Evolutionary conservation across 441 rosid genomes (phyloP), one percentile per base, ranked within the genome.

Genomic region (Adansonia rubrostipa): DNA sequence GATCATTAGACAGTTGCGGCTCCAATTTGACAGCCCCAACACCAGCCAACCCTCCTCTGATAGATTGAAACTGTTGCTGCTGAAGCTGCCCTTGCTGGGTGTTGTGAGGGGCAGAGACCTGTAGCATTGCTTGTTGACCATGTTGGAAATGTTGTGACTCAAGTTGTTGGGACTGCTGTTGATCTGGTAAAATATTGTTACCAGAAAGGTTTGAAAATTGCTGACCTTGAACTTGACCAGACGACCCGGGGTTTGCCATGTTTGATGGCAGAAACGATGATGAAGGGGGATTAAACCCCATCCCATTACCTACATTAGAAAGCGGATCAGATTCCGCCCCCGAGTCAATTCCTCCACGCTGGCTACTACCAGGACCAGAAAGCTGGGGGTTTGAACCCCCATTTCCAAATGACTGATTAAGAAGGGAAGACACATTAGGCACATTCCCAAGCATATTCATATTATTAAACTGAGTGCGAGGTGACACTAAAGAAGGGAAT

Each of bases 391-490:
- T 90, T 14, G 90, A 84, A 70, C 83, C 90, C 58, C 92, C 93
- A 87, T 91, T 93, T 65, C 90, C 97, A 84, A 88, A 91, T 42
- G 98, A 88, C 83, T 96, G 98, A 79, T 87, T 88, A 8, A 92
- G 89, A 11, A 93, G 86, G 10, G 99, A 89, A 53, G 97, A 88
- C 28, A 83, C 89, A 84, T 91, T 94, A 51, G 91, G 89, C 22
- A 91, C 87, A 79, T 87, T 90, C 73, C 97, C 98, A 64, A 92
- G 89, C 95, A 93, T 86, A 83, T 87, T 88, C 92, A 94, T 89
- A 79, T 80, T 86, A 82, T 84, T 87, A 66, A 87, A 92, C 90
- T 93, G 99, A 69, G 88, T 80, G 4, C 91, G 90, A 4, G 97
- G 95, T 1, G 97, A 87, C 36, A 95, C 84, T 80, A 91, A 85